phyloP scores from a whole-genome alignment of 2,329 filamentous ascomycete genomes.

The Cryphonectria japonica region DNA sequence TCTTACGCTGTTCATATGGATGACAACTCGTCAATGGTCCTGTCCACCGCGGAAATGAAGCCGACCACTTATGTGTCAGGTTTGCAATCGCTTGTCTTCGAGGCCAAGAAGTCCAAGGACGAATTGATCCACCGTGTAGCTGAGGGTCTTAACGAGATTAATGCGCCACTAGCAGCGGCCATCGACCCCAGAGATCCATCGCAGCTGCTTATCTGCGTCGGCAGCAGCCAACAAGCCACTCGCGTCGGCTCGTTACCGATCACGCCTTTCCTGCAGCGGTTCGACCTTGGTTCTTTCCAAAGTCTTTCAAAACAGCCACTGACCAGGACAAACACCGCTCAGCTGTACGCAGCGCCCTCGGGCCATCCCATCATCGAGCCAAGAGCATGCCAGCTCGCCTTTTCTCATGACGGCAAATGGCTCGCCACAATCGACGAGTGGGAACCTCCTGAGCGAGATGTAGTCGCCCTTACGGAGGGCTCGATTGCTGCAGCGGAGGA shows the following conservation, averaged over 20 bases:
- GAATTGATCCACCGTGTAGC: conserved; percentile 57
- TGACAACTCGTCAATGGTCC: conserved; percentile 88
- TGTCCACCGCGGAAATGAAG: conserved; percentile 88
- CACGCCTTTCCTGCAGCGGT: conserved; percentile 74
- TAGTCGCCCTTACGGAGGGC: conserved; percentile 58
- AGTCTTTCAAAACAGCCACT: conserved; percentile 87
- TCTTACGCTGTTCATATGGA: conserved; percentile 84
- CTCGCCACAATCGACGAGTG: conserved; percentile 91
- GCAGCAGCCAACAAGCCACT: conserved; percentile 61
- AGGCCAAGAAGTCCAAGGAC: conserved; percentile 54
- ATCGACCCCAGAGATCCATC: conserved; percentile 66
- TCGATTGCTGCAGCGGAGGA: conserved; percentile 44
- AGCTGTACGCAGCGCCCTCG: conserved; percentile 74
- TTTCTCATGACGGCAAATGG: conserved; percentile 84
- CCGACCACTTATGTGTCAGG: conserved; percentile 84
- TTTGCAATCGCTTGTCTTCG: conserved; percentile 68
- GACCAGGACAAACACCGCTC: conserved; percentile 84
- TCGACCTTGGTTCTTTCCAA: conserved; percentile 78
- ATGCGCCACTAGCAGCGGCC: conserved; percentile 59
- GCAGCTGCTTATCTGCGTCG: conserved; percentile 70
- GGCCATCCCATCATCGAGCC: conserved; percentile 76
- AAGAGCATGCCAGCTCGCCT: conserved; percentile 72
- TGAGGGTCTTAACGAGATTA: conserved; percentile 47
- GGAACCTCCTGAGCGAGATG: conserved; percentile 73
- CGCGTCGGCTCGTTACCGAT: conserved; percentile 54